These are phyloP conservation scores for Haplographium delicatum DNA, from an alignment of 495 filamentous ascomycete genomes.

Conservation along the genomic window DNA sequence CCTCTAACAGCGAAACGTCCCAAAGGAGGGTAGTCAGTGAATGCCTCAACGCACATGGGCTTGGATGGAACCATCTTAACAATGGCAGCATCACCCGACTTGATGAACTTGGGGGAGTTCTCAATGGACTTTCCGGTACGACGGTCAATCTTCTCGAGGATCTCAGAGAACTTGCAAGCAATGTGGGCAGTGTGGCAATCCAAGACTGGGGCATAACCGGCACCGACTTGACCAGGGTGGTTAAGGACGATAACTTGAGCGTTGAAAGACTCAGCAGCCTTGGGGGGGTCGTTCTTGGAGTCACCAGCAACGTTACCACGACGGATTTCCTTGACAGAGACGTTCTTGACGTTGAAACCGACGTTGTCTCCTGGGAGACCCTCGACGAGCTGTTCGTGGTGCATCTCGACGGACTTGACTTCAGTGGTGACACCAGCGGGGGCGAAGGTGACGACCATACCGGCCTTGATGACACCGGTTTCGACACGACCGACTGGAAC, in stretches of 20 bases:
- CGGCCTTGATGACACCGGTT: constrained; percentile 95
- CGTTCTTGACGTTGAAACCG: constrained; percentile 99
- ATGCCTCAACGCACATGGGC: constrained; percentile 99
- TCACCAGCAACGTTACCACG: constrained; percentile 99
- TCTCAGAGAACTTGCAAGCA: constrained; percentile 99
- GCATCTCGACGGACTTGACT: constrained; percentile 99
- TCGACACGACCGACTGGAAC: constrained; percentile 99
- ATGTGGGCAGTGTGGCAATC: constrained; percentile 99
- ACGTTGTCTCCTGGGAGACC: constrained; percentile 99
- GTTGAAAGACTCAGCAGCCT: constrained; percentile 86
- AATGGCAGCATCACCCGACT: constrained; percentile 99
- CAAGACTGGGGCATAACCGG: constrained; percentile 96
- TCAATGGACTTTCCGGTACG: constrained; percentile 99
- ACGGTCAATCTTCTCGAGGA: constrained; percentile 99
- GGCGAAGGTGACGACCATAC: constrained; percentile 96
- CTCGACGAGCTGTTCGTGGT: constrained; percentile 98
- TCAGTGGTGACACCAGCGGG: constrained; percentile 99
- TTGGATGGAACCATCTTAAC: constrained; percentile 99
- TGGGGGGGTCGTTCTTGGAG: constrained; percentile 98
- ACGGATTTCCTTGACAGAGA: constrained; percentile 99
- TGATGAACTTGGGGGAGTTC: constrained; percentile 92
- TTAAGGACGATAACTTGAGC: constrained; percentile 99
- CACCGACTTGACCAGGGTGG: constrained; percentile 99
- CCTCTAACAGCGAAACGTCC: constrained; percentile 99
- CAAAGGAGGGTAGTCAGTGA: constrained; percentile 98